Percentiles rank a stretch among this genome's conserved stretches.
phyloP scores from a whole-genome alignment of 129 eudicot species.

The Glebionis coronaria region DNA sequence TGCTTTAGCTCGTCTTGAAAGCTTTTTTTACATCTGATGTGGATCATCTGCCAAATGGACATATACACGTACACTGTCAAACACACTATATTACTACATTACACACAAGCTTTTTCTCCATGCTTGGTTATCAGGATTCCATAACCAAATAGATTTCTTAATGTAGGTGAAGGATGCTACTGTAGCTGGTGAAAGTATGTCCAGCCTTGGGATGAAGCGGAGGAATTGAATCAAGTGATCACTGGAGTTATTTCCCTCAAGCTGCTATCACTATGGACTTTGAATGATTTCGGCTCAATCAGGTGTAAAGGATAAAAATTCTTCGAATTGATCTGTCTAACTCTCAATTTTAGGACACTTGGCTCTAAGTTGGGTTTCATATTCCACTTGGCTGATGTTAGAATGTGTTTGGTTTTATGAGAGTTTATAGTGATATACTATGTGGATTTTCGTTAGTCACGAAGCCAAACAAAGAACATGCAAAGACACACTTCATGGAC shows the following conservation, averaged over 20 bases:
- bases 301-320: slow-evolving; percentile 17
- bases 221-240: slow-evolving; percentile 24
- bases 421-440: no score
- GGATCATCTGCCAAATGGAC: neutral
- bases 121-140: slow-evolving; percentile 3
- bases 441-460: no score
- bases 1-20: neutral
- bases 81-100: neutral
- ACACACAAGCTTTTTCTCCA: neutral
- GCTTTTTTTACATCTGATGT: neutral
- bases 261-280: slow-evolving; percentile 2
- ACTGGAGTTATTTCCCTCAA: slow-evolving; percentile 5
- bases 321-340: slow-evolving; percentile 5
- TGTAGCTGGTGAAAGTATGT: slow-evolving; percentile 31
- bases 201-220: slow-evolving; percentile 35
- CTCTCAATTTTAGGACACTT: slow-evolving; percentile 6
- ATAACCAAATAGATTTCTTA: slow-evolving; percentile 9
- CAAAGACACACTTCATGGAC: no score
- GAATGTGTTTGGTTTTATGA: no score
- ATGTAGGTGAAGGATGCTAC: slow-evolving; percentile 29
- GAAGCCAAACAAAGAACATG: no score
- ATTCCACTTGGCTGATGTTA: no score
- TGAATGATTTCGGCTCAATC: slow-evolving; percentile 19
- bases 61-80: neutral
- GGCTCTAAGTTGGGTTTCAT: neutral